A percentile compares a stretch with the other conserved stretches of the same genome.
Evolutionary conservation across 1,139 yeast genomes (phyloP).

Genomic region (Diutina catenulata): DNA sequence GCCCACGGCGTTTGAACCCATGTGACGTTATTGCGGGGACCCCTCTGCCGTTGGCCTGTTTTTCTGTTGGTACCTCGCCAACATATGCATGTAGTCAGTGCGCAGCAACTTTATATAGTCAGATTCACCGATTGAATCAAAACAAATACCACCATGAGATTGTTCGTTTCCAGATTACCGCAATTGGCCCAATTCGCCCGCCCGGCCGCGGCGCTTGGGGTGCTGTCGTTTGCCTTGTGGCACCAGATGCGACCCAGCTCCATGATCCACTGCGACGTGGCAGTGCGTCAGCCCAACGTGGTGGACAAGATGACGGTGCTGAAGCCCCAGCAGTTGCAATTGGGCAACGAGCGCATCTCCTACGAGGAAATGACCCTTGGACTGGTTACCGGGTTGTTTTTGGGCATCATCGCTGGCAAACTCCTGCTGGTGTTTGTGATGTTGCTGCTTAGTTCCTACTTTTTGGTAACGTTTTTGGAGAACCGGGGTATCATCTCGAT

Average conservation of each 20-base stretch:
- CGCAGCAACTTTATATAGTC: too few relatives aligned
- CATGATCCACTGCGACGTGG: background rate
- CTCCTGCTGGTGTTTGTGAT: constrained; percentile 47
- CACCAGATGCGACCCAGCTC: background rate
- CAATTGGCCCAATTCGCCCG: constrained; percentile 2
- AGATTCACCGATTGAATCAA: too few relatives aligned
- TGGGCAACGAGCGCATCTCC: too few relatives aligned
- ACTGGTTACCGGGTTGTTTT: constrained; percentile 49
- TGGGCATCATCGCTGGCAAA: constrained; percentile 59
- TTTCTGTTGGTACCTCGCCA: too few relatives aligned
- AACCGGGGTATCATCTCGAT: constrained; percentile 42
- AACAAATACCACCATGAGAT: background rate
- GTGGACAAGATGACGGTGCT: background rate
- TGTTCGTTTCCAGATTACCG: background rate
- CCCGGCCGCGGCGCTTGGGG: constrained; percentile 4
- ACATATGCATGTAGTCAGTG: too few relatives aligned
- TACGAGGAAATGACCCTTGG: constrained; percentile 63
- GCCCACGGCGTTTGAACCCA: too few relatives aligned
- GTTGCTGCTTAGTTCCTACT: constrained; percentile 37
- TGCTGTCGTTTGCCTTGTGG: constrained; percentile 5
- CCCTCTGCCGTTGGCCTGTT: too few relatives aligned
- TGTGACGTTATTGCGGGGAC: too few relatives aligned
- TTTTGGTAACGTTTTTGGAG: constrained; percentile 46
- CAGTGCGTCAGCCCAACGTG: background rate
- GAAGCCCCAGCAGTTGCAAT: background rate